A percentile compares a stretch with the other conserved stretches of the same genome.
These are phyloP conservation scores for Lasiodiplodia sp. DNA, from an alignment of 2,329 filamentous ascomycete genomes.

Conservation along the genomic window DNA sequence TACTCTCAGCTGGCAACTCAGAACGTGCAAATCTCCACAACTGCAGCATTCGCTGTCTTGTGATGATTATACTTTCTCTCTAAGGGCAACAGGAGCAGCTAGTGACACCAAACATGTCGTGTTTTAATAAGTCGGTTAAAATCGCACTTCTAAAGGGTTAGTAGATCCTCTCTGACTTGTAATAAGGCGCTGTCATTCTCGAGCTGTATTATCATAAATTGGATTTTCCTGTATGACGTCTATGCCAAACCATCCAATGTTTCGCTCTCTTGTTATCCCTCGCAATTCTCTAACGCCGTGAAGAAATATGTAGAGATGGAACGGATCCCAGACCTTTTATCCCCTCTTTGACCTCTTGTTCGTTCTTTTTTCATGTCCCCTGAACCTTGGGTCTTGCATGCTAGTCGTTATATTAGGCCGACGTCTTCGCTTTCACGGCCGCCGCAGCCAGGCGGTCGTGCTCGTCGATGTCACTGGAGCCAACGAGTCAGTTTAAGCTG, in stretches of 20 bases:
- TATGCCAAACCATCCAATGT: constrained; percentile 18
- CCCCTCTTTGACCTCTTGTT: not conserved
- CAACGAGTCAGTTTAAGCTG: not conserved
- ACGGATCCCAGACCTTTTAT: not conserved
- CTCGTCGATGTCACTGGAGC: constrained; percentile 79
- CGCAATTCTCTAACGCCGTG: constrained; percentile 6
- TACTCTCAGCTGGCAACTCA: not conserved
- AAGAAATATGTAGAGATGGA: not conserved
- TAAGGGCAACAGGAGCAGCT: too few species aligned
- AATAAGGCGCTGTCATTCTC: not conserved
- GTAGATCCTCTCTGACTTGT: not conserved
- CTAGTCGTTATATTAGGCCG: not conserved
- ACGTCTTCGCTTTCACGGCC: constrained; percentile 10
- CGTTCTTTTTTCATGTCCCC: not conserved
- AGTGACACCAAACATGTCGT: not conserved
- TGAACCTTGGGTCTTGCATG: not conserved
- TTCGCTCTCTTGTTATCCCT: constrained; percentile 10
- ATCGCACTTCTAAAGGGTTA: not conserved
- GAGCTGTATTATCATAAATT: not conserved
- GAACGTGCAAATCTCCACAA: too few species aligned
- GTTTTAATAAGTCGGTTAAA: not conserved
- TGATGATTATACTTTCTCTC: too few species aligned
- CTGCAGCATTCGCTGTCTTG: too few species aligned
- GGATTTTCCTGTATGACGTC: constrained; percentile 16
- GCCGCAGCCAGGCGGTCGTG: constrained; percentile 73